A percentile compares a stretch with the other conserved stretches of the same genome.
These are phyloP conservation scores for Ophiostoma fasciatum DNA, from an alignment of 2,329 filamentous ascomycete species.

Conservation along the genomic window DNA sequence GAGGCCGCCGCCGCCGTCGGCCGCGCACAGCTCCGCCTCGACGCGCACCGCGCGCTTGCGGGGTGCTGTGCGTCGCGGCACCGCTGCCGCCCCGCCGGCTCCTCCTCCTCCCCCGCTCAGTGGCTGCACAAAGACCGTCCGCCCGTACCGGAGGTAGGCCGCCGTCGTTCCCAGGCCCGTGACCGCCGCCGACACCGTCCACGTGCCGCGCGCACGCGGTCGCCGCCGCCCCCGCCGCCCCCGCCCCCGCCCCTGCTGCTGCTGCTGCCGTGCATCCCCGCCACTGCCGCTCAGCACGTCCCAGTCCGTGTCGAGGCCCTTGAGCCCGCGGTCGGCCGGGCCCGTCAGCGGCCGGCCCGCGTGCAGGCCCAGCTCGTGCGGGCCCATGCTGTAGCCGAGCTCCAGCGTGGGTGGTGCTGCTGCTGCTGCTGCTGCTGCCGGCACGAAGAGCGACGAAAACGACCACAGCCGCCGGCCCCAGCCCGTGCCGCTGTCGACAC, in stretches of 20 bases:
- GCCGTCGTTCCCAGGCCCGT: constrained; percentile 17
- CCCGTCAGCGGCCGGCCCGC: constrained; percentile 19
- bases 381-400: constrained; percentile 23
- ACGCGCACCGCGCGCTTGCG: constrained; percentile 17
- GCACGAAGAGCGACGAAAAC: constrained; percentile 12
- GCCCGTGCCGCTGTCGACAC: constrained; percentile 26
- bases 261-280: background rate
- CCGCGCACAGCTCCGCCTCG: constrained; percentile 28
- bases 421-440: too few relatives aligned
- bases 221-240: background rate
- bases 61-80: too few relatives aligned
- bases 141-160: constrained; percentile 23
- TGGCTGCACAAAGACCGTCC: constrained; percentile 19
- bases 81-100: too few relatives aligned
- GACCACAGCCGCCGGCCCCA: constrained; percentile 16
- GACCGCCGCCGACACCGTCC: constrained; percentile 24
- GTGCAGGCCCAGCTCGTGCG: constrained; percentile 18
- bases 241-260: background rate
- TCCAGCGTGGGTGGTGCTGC: constrained; percentile 30
- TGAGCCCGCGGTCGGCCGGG: constrained; percentile 20
- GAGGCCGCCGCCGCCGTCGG: constrained; percentile 17
- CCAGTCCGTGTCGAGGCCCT: constrained; percentile 23
- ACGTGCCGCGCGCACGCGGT: constrained; percentile 14
- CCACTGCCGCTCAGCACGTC: constrained; percentile 7
- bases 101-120: constrained; percentile 5